Evolutionary conservation across 768 basidiomycete genomes (phyloP), one percentile per base, ranked within the genome.

Genomic region (Boletus subparvulus): DNA sequence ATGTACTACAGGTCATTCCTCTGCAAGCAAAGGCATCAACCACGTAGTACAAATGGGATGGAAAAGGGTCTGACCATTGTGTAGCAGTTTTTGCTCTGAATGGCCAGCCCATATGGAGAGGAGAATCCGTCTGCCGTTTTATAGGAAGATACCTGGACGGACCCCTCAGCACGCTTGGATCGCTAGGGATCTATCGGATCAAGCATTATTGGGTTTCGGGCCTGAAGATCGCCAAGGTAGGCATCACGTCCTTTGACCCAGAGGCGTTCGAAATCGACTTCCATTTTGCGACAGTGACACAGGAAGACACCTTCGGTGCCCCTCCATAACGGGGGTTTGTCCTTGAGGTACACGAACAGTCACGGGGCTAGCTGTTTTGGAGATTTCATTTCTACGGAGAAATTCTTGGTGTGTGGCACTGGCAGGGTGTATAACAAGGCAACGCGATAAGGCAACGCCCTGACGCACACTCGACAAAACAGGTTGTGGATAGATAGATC

Each of bases 1-100:
- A 78, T 70, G 75, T 73, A 71, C 66, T 68, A 65, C 37, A 63
- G 60, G 55, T 55, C 46, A 52, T 47, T 41, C 61, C 56, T 61
- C 59, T 58, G 70, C 66, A 71, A 59, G 62, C 65, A 66, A 69
- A 71, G 70, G 67, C 19, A 44, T 62, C 55, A 56, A 64, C 62
- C 63, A 45, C 6, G 41, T 57, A 60, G 60, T 69, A 66, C 67
- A 69, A 56, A 69, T 68, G 68, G 37, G 67, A 58, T 43, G 59
- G 58, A 61, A 67, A 52, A 52, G 60, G 58, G 67, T 62, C 65
- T 65, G 68, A 62, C 67, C 68, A 65, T 55, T 41, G 57, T 54
- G 65, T 65, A 69, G 65, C 57, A 58, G 55, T n/a, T 53, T 58
- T 49, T 35, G 65, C 48, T 43, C 61, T 35, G 52, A 30, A 60